Base-by-base conservation (phyloP, 345 rosid species). In the Populus simonii region DNA sequence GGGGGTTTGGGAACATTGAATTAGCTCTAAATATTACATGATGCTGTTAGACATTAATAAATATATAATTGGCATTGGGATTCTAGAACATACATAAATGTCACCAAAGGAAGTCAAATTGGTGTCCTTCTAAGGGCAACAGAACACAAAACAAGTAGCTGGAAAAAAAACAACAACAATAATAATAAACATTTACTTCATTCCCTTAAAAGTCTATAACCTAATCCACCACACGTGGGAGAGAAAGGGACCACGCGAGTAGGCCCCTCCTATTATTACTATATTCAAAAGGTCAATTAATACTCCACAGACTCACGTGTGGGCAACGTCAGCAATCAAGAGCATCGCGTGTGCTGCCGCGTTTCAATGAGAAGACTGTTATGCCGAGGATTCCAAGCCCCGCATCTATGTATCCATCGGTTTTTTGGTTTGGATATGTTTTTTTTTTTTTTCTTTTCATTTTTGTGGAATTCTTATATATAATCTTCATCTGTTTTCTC, bases 321-420 rank as follows among this genome's bases (percentile, higher is more conserved):
- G 87, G 85, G 68, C 66, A 61, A 80, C 87, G 88, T 85, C 78
- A 82, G 66, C 82, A 36, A 70, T 35, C 6, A 22, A 80, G 38
- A 79, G 73, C 17, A 39, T 51, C 59, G 84, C 90, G 79, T 38
- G 76, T 57, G 85, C 77, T 86, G 87, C 88, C 90, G 85, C 90
- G 89, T 87, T 83, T 85, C 80, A 86, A 49, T 73, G 87, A 71
- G 18, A 1, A 83, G 74, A 82, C 88, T 84, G 86, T 4, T 47
- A 1, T 10, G 11, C 2, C 45, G 45, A 41, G 45, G 45, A 10
- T 41, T 41, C 45, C 3, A 41, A 41, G 45, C 45, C 45, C 45
- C 45, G 3, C 2, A 25, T 25, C 25, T 25, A 25, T 25, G 25
- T 25, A 25, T 10, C 45, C 11, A 0, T 41, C 45, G 45, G 7